Conservation (phyloP, 1,284 basidiomycete genomes). For the Cutaneotrichosporon spelunceum region DNA sequence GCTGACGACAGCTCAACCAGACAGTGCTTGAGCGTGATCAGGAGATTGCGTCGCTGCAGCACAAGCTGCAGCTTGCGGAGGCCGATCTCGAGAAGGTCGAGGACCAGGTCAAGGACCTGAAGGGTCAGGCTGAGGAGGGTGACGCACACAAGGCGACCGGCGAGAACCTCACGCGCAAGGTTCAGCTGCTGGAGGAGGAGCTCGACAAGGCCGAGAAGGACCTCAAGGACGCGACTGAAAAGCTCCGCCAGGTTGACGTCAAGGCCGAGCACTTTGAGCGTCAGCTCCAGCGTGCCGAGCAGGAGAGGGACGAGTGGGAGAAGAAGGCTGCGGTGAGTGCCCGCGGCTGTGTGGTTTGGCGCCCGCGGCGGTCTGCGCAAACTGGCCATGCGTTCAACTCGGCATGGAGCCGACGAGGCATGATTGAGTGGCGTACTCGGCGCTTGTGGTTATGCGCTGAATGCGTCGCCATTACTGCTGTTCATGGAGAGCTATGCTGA, state of each 20-base stretch:
- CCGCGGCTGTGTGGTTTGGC: neutral
- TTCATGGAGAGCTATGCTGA: conserved; percentile 16
- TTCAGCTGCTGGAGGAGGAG: conserved; percentile 90
- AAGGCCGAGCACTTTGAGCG: conserved; percentile 99
- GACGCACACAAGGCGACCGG: conserved; percentile 70
- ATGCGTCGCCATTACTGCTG: neutral
- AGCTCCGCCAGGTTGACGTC: conserved; percentile 96
- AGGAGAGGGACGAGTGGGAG: conserved; percentile 92
- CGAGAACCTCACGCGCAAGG: conserved; percentile 78
- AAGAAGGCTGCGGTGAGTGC: conserved; percentile 79
- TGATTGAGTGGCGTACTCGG: neutral
- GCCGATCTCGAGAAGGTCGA: conserved; percentile 74
- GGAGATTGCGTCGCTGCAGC: conserved; percentile 76
- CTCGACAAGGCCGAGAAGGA: conserved; percentile 95
- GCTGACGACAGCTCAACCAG: conserved; percentile 61
- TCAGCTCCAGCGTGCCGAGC: conserved; percentile 79
- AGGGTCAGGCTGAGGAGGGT: conserved; percentile 67
- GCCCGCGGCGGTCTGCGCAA: neutral
- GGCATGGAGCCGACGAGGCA: neutral
- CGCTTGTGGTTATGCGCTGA: neutral
- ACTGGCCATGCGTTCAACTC: neutral
- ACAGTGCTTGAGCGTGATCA: conserved; percentile 79
- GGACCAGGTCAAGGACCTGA: conserved; percentile 66
- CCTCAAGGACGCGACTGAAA: conserved; percentile 93
- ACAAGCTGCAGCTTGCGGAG: conserved; percentile 71